Evolutionary conservation across 345 rosid genomes (phyloP).

Genomic region (Ceriops decandra): DNA sequence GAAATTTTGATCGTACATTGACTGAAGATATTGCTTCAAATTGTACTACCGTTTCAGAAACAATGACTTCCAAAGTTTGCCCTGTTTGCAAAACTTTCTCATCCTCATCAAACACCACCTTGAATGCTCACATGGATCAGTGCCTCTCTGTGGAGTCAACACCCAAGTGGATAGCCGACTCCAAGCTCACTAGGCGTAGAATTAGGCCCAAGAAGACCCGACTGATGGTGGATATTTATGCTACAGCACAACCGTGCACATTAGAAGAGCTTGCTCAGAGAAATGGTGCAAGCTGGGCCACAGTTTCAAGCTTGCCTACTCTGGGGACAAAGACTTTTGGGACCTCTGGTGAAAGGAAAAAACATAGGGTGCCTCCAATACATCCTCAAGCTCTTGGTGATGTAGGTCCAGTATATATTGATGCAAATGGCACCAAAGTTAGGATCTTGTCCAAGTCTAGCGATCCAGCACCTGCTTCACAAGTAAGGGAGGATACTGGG

Average conservation of each 20-base stretch:
- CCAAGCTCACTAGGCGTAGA: constrained; percentile 58
- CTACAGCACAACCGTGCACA: constrained; percentile 60
- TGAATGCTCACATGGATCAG: constrained; percentile 99
- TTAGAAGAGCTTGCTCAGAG: constrained; percentile 87
- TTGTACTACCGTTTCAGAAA: constrained; percentile 53
- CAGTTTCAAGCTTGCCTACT: constrained; percentile 41
- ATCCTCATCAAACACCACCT: constrained; percentile 89
- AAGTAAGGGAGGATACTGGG: constrained; percentile 13
- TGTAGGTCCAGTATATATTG: constrained; percentile 85
- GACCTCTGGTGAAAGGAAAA: constrained; percentile 34
- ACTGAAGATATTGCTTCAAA: constrained; percentile 66
- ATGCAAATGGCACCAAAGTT: constrained; percentile 77
- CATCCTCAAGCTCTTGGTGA: constrained; percentile 52
- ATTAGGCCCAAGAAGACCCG: constrained; percentile 69
- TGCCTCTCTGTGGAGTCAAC: constrained; percentile 75
- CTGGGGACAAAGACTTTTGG: constrained; percentile 37
- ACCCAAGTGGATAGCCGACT: constrained; percentile 56
- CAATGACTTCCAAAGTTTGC: constrained; percentile 85
- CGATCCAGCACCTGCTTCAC: constrained; percentile 31
- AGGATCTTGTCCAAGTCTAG: constrained; percentile 68
- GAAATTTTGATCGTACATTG: constrained; percentile 49
- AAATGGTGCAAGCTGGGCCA: constrained; percentile 72
- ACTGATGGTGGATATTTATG: constrained; percentile 79
- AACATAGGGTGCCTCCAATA: constrained; percentile 30
- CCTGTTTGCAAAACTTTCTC: constrained; percentile 98